Evolutionary conservation across 2,329 filamentous ascomycete species (phyloP), one percentile per base, ranked within the genome.

Genomic region (Zymoseptoria ardabiliae): DNA sequence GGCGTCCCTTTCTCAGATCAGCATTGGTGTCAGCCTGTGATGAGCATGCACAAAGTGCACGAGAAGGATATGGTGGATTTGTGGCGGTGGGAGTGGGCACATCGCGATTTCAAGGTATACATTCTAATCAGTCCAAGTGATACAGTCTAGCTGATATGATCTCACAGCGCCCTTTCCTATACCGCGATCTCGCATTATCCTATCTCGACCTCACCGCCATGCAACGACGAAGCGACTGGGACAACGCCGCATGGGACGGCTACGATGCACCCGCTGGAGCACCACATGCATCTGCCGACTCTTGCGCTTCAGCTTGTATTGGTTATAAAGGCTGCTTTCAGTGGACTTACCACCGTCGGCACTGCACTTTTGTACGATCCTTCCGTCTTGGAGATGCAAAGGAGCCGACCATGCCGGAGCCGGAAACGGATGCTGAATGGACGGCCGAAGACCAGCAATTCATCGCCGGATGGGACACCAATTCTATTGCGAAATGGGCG

Each of bases 21-120:
- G n/a, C 74, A 80, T 60, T 81, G 79, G 79, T 82, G 79, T 48
- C 78, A 81, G 62, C 79, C 79, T 1, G 75, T 77, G 1, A 65
- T 81, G 58, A 80, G 76, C 51, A 69, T 81, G 69, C 51, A 53
- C 22, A 53, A 53, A n/a, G 22, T 53, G 28, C 51, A 53, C 7
- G 51, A 53, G n/a, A 53, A 76, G 35, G 79, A 82, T 56, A 81
- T 83, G 78, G 69, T 73, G 13, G 71, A 73, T 1, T 67, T 83
- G 49, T 81, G 79, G 75, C 73, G 76, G 58, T 84, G 77, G 73
- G 74, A 76, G 63, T 70, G 74, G 58, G 72, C 69, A 57, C 65
- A 74, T 28, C 71, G 70, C 22, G 71, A 45, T 6, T 45, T 45
- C 35, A 45, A 45, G 35, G 35, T n/a, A 45, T 45, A 7, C 25